Evolutionary conservation across 2,329 filamentous ascomycete genomes (phyloP), one percentile per base, ranked within the genome.

Genomic region (Exophiala sp.): DNA sequence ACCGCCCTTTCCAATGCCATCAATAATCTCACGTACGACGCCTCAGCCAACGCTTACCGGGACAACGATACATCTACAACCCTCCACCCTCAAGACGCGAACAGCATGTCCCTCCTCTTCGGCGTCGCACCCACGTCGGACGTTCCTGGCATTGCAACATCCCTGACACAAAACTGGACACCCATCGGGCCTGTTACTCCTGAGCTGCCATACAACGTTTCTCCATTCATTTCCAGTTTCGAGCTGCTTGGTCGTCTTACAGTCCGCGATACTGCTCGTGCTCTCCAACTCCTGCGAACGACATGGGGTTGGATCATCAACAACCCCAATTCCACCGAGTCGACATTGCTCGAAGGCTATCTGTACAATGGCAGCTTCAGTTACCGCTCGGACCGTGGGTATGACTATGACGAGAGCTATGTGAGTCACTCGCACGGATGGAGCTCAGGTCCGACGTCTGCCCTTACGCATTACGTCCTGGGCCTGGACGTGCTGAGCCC

Each of bases 281-380:
- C 82, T 0, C 68, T 86, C 0, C 72, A 79, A 9, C 73, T 85
- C 12, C 78, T 85, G 32, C 76, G 80, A 5, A 69, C 69, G 7
- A 74, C 72, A 45, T 85, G 82, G 82, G 82, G 82, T 9, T 83
- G 80, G 79, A 84, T 84, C 60, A 67, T 82, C 12, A 71, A 77
- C 54, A 75, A 83, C 54, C 73, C 76, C 1, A 77, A 81, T 58
- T 80, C 80, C n/a, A 84, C 82, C 0, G 71, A 77, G 52, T 79
- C 75, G 39, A 85, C 83, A 0, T 75, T 81, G 16, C 75, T 84
- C 21, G 83, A 85, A 65, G 82, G 82, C 0, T 84, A 82, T 54
- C 71, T 81, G 1, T 66, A 65, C 0, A 75, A 85, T 57, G 81
- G 80, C 2, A 77, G 71, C 0, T 86, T 81, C 58, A 79, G 76